A percentile compares a stretch with the other conserved stretches of the same genome.
Conservation (phyloP, 306 rosid species). For the Pyrus bretschneideri region DNA sequence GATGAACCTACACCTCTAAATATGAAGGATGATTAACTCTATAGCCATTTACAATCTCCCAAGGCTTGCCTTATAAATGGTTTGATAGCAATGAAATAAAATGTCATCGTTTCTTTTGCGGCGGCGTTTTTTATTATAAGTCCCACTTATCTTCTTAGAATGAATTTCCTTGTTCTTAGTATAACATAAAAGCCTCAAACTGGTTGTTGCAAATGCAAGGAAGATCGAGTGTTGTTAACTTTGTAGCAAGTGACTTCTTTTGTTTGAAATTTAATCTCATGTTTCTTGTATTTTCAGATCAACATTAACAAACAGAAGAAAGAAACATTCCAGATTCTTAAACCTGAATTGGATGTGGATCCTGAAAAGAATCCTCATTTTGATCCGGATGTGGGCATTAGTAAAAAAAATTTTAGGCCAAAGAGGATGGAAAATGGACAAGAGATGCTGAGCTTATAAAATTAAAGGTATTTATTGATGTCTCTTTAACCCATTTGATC, state of each 20-base stretch:
- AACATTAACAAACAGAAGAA: constrained; percentile 92
- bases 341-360: constrained; percentile 85
- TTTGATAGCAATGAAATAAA: too few species aligned
- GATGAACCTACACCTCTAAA: too few species aligned
- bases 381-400: constrained; percentile 73
- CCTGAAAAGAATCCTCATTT: constrained; percentile 78
- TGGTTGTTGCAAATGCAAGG: too few species aligned
- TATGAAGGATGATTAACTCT: too few species aligned
- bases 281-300: constrained; percentile 45
- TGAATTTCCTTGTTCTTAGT: too few species aligned
- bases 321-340: constrained; percentile 80
- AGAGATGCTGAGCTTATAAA: constrained; percentile 83
- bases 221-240: too few species aligned
- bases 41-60: too few species aligned
- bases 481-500: background rate
- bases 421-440: constrained; percentile 94
- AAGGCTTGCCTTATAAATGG: too few species aligned
- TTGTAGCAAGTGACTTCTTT: background rate
- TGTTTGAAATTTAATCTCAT: background rate
- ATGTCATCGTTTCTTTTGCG: too few species aligned
- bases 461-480: constrained; percentile 48
- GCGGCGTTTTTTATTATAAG: too few species aligned
- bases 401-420: constrained; percentile 75
- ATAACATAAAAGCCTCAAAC: too few species aligned
- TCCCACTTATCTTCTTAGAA: too few species aligned